Percentiles rank a stretch among this genome's conserved stretches.
Evolutionary conservation across 106 monocot genomes (phyloP).

Genomic region (Platanthera guangdongensis): DNA sequence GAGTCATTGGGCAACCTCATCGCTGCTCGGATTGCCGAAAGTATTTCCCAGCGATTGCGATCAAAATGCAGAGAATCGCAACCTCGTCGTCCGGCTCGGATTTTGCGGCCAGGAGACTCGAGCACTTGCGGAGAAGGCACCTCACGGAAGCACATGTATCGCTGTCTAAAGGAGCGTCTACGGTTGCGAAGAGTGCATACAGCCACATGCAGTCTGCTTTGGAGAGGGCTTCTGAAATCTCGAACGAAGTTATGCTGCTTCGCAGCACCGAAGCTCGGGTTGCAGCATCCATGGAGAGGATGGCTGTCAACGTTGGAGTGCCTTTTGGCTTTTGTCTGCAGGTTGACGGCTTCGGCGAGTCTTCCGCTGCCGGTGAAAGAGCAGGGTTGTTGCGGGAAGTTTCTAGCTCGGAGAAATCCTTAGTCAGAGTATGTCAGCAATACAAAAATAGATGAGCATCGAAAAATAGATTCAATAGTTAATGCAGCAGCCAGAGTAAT

Average conservation of each 20-base stretch:
- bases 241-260: conserved; percentile 37
- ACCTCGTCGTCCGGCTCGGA: conserved; percentile 54
- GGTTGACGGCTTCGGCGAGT: neutral
- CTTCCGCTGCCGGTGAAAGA: neutral
- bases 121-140: conserved; percentile 69
- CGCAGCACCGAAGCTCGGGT: conserved; percentile 50
- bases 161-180: conserved; percentile 67
- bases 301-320: conserved; percentile 31
- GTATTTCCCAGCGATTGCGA: conserved; percentile 60
- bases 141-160: conserved; percentile 68
- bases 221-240: conserved; percentile 31
- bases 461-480: no score
- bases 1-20: neutral
- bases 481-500: no score
- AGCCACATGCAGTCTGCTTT: conserved; percentile 67
- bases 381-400: conserved; percentile 9
- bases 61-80: conserved; percentile 67
- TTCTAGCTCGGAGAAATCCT: conserved; percentile 28
- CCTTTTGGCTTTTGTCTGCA: conserved; percentile 12
- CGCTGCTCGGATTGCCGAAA: conserved; percentile 67
- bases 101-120: conserved; percentile 41
- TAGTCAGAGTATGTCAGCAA: neutral
- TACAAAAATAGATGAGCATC: neutral
- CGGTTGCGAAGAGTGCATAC: conserved; percentile 56
- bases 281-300: conserved; percentile 39